Base-by-base conservation (phyloP, 2,329 filamentous ascomycete species). In the Dactylellina parvicollis region DNA sequence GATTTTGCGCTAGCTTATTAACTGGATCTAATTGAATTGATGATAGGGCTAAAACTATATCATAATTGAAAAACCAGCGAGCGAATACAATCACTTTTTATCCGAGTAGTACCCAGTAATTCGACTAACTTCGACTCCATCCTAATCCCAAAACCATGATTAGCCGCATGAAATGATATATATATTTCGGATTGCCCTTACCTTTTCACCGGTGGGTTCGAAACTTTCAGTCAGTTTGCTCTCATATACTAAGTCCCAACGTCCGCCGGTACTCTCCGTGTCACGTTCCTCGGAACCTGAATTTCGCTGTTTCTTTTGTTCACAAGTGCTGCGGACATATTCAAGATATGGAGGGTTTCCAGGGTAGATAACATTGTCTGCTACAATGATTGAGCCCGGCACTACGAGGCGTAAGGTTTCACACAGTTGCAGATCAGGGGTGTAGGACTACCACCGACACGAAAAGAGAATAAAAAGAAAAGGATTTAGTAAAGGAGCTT, bases 351-450 rank as follows among this genome's bases (percentile, higher is more conserved):
- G 86, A 3, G 89, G 89, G 76, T 90, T 91, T 0, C 89, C 89
- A 0, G 89, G 89, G 77, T 86, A 87, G 77, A 91, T 86, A 57
- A 91, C 85, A 78, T 92, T 92, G 78, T 92, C 89, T 1, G 89
- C 89, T 0, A 85, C 88, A 18, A 90, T 80, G 0, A 90, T 84
- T 0, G 85, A 85, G 0, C 90, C 90, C 0, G 85, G 83, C 0
- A 82, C 83, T 2, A 95, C 83, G 34, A 94, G 79, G 0, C 84
- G 85, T 3, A 93, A 81, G 38, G 90, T 84, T 81, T 95, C 91
- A 78, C 89, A 91, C 0, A 92, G 84, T 81, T 92, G 92, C 73
- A 94, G 80, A 77, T 95, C 92, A 0, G 86, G 84, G 0, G 86
- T 86, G 79, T 94, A 95, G 0, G 88, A 86, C 0, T 52, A 22